Evolutionary conservation across 2,329 filamentous ascomycete genomes (phyloP), one percentile per base, ranked within the genome.

Genomic region (Verticillium tricorpus): DNA sequence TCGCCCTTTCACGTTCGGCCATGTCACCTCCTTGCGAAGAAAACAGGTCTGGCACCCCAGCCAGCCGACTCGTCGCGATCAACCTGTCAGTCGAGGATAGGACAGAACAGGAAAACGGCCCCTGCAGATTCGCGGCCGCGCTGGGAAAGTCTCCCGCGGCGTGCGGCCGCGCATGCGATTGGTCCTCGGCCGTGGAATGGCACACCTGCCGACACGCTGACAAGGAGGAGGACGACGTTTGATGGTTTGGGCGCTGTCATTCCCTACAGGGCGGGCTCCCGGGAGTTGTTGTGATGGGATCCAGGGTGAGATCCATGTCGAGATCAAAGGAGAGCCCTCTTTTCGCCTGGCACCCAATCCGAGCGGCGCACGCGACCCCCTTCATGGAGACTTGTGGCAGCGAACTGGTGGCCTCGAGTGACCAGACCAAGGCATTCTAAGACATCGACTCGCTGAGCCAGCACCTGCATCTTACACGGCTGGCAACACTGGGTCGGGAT

Each of bases 361-460:
- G 59, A 65, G 70, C 66, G 68, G 69, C 71, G 73, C 77, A 78
- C 76, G 76, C 77, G 76, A 75, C 76, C 74, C 73, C 72, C 73
- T 68, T 71, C 67, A 70, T 69, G 68, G 70, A 62, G 67, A 64
- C 66, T 67, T 75, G 77, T 78, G 77, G 77, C 76, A 71, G 75
- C 70, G 72, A 72, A 67, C 70, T 69, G 69, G 69, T 66, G 57
- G 61, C 60, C 63, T 61, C 59, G 60, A 64, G 65, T 66, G 68
- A 67, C 66, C 65, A 63, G 67, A 76, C 71, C 76, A 79, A 75
- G 75, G 74, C 73, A 76, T 72, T 75, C 71, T 76, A 77, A 80
- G 78, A 80, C 78, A 80, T 76, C 71, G 72, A 76, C 74, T 76
- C 73, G 76, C 75, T 76, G 72, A 72, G 72, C 73, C 70, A 73